These are phyloP conservation scores for Viola odorata DNA, from an alignment of 345 rosid species.

Conservation along the genomic window DNA sequence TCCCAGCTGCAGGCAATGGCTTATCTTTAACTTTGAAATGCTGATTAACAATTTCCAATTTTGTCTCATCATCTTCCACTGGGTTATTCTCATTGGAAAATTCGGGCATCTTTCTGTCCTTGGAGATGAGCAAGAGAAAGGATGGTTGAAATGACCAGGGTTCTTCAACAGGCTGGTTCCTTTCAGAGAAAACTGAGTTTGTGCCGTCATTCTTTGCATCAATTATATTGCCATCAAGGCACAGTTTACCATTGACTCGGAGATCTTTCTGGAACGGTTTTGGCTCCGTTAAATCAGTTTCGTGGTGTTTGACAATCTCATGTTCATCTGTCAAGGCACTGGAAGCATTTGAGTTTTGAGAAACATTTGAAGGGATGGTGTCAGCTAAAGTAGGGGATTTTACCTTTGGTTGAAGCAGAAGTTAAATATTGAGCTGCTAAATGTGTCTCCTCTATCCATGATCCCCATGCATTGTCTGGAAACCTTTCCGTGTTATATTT, in stretches of 20 bases:
- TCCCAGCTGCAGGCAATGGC: slow-evolving; percentile 43
- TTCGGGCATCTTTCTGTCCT: slow-evolving; percentile 25
- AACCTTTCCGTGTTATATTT: slow-evolving; percentile 32
- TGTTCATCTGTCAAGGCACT: slow-evolving; percentile 91
- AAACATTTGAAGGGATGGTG: slow-evolving; percentile 35
- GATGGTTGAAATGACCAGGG: slow-evolving; percentile 67
- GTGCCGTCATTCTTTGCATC: slow-evolving; percentile 22
- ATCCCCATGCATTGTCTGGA: slow-evolving; percentile 54
- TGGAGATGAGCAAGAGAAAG: slow-evolving; percentile 17
- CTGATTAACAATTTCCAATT: slow-evolving; percentile 29
- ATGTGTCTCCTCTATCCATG: slow-evolving; percentile 67
- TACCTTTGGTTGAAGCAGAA: slow-evolving; percentile 49
- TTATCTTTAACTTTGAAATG: slow-evolving; percentile 33
- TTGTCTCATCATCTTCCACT: slow-evolving; percentile 25
- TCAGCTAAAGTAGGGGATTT: slow-evolving; percentile 32
- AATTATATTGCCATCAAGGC: slow-evolving; percentile 23
- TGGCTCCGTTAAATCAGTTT: slow-evolving; percentile 24
- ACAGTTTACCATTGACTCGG: slow-evolving; percentile 30
- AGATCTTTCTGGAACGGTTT: slow-evolving; percentile 31
- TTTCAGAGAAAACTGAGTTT: slow-evolving; percentile 35
- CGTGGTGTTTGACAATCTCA: slow-evolving; percentile 23
- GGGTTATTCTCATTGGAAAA: slow-evolving; percentile 20
- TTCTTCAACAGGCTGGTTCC: slow-evolving; percentile 80
- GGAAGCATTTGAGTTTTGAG: slow-evolving; percentile 90
- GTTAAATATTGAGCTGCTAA: slow-evolving; percentile 27